phyloP scores from a whole-genome alignment of 2,329 filamentous ascomycete species.

The Drechslerella stenobrocha region DNA sequence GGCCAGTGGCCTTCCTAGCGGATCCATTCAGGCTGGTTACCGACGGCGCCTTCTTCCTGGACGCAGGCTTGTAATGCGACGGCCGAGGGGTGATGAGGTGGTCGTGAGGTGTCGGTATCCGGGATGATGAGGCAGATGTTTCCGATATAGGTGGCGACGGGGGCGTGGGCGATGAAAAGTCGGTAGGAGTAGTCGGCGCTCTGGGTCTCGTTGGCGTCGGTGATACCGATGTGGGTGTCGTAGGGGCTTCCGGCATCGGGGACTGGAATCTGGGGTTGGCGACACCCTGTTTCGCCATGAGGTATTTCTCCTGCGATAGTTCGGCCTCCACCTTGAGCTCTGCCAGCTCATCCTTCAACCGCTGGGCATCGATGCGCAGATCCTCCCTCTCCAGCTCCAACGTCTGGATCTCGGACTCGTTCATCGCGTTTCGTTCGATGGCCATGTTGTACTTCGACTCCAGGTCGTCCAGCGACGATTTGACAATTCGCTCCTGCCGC shows the following conservation, averaged over 20 bases:
- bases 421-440: conserved; percentile 86
- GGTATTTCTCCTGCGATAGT: conserved; percentile 83
- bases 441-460: conserved; percentile 96
- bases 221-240: conserved; percentile 78
- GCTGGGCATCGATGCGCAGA: conserved; percentile 85
- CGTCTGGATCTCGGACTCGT: conserved; percentile 90
- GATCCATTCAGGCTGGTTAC: conserved; percentile 32
- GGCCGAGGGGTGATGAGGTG: conserved; percentile 62
- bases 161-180: conserved; percentile 72
- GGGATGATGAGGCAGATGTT: conserved; percentile 66
- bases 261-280: conserved; percentile 61
- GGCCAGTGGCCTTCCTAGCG: conserved; percentile 56
- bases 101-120: conserved; percentile 61
- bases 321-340: conserved; percentile 95
- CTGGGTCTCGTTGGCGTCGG: conserved; percentile 70
- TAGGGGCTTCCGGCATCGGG: conserved; percentile 74
- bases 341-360: conserved; percentile 83
- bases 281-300: conserved; percentile 55
- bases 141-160: conserved; percentile 95
- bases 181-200: conserved; percentile 60
- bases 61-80: conserved; percentile 56
- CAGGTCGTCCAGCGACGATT: conserved; percentile 91
- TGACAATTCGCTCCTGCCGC: conserved; percentile 90
- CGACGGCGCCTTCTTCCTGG: conserved; percentile 53
- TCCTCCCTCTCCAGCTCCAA: conserved; percentile 89